Evolutionary conservation across 2,329 filamentous ascomycete genomes (phyloP).

Genomic region (Grosmannia serpens): DNA sequence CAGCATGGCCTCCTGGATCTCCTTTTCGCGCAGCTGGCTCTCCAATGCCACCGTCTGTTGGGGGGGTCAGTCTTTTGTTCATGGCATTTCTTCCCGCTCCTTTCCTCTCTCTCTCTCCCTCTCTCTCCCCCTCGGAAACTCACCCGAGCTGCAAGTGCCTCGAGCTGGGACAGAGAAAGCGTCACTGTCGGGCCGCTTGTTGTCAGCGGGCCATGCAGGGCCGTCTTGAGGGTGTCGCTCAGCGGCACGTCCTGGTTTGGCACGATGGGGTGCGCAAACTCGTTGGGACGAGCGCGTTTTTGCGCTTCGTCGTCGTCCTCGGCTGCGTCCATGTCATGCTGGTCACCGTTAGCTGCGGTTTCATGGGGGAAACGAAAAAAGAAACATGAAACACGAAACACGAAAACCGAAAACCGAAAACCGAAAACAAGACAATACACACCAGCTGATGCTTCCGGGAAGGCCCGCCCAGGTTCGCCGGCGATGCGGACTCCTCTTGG

Average conservation of each 20-base stretch:
- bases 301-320: constrained; percentile 5
- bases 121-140: too few species aligned
- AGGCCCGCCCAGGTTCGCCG: constrained; percentile 1
- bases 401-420: neutral
- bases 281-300: constrained; percentile 21
- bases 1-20: constrained; percentile 11
- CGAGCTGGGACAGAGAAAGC: constrained; percentile 19
- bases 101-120: too few species aligned
- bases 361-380: neutral
- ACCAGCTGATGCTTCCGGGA: constrained; percentile 27
- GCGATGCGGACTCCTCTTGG: neutral
- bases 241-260: neutral
- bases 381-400: neutral
- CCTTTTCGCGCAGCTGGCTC: constrained; percentile 21
- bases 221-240: constrained; percentile 6
- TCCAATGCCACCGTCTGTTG: constrained; percentile 20
- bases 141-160: constrained; percentile 18
- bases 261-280: constrained; percentile 13
- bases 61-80: neutral
- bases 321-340: neutral
- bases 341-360: too few species aligned
- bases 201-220: constrained; percentile 6
- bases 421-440: too few species aligned
- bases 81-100: too few species aligned
- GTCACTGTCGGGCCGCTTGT: constrained; percentile 10